These are phyloP conservation scores for button mushroom (Agaricus bisporus) DNA, from an alignment of 768 basidiomycete species.

Conservation along the genomic window DNA sequence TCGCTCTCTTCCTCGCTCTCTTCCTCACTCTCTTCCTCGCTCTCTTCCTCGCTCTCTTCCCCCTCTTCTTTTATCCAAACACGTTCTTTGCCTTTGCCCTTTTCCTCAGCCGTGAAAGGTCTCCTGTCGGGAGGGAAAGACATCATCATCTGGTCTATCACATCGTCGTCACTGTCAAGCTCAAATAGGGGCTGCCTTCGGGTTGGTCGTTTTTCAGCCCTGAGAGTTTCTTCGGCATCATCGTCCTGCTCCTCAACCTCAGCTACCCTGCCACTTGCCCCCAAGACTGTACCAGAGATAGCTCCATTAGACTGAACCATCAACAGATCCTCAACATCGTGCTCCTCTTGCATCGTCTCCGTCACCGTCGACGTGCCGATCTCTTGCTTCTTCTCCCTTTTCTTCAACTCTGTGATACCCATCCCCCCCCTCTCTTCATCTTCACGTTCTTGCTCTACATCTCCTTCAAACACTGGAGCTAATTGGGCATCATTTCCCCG, in stretches of 20 bases:
- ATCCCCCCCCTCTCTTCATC: not conserved
- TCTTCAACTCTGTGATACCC: not conserved
- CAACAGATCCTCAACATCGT: slow-evolving; percentile 1
- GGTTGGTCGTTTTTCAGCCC: too few species aligned
- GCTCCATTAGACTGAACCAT: slow-evolving; percentile 1
- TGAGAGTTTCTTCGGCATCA: slow-evolving; percentile 3
- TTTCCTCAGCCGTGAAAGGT: not conserved
- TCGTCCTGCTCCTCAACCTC: not conserved
- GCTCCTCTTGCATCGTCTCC: slow-evolving; percentile 16
- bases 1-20: not conserved
- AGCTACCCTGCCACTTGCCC: not conserved
- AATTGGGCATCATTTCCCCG: not conserved
- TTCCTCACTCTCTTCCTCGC: slow-evolving; percentile 1
- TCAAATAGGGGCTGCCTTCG: too few species aligned
- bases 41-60: not conserved
- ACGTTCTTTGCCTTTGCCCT: slow-evolving; percentile 2
- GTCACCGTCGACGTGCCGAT: not conserved
- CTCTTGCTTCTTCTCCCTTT: not conserved
- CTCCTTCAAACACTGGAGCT: slow-evolving; percentile 1
- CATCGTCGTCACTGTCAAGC: too few species aligned
- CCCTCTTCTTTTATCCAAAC: not conserved
- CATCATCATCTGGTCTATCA: too few species aligned
- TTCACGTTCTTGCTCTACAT: slow-evolving; percentile 2
- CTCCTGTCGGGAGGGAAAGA: too few species aligned
- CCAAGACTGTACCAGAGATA: not conserved